Base-by-base conservation (phyloP, 129 eudicot species). In the Tagetes patula region DNA sequence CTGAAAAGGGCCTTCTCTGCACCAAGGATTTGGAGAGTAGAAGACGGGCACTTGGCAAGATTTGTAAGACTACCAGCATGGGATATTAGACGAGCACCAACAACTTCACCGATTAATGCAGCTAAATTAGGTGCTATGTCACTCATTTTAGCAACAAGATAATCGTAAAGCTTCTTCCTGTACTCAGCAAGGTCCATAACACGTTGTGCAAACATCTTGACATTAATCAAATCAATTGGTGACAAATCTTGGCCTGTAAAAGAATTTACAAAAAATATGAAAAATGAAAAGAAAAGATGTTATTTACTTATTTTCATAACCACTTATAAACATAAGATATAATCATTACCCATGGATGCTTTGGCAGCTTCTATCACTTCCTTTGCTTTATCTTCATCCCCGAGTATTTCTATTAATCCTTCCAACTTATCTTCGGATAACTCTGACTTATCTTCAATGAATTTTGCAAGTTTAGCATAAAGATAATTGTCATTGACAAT, bases 71-170 rank as follows among this genome's bases (percentile, higher is more conserved):
- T 89, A 43, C 96, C 98, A 53, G 98, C 98, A 85, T 92, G 98
- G 40, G 98, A 92, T 55, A 92, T 92, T 60, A 92, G 73, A 62
- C 98, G 91, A 6, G 98, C 98, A 31, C 98, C 98, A 59, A 92
- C 98, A 65, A 92, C 94, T 80, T 92, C 98, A 67, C 98, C 98
- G 8, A 93, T 89, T 55, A 93, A 77, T 9, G 96, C 89, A 73
- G 98, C 96, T 95, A 93, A 79, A 70, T 93, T 93, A 11, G 96
- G 98, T 67, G 98, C 98, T 5, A 93, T 93, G 75, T 93, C 98
- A 59, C 72, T 81, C 98, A 93, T 93, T 49, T 93, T 93, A 71
- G 95, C 79, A 42, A 90, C 98, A 50, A 93, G 82, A 75, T 93
- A 93, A 69, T 89, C 98, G 68, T 84, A 87, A 14, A 93, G 90